phyloP scores from a whole-genome alignment of 1,139 yeast genomes.

The Torulaspora pretoriensis region DNA sequence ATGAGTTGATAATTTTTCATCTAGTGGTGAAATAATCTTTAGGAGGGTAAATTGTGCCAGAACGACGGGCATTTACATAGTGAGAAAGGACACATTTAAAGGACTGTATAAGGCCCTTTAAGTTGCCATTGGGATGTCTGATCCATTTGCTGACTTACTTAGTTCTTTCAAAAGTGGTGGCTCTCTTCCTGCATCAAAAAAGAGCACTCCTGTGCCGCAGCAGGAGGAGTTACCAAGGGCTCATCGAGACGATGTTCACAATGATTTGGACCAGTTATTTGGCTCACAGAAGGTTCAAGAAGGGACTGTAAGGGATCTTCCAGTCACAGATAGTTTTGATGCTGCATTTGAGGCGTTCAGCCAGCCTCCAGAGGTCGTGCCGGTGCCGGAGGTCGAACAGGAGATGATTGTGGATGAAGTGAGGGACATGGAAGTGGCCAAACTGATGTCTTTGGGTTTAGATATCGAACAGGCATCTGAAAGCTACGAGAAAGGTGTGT shows the following conservation, averaged over 20 bases:
- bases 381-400: conserved; percentile 4
- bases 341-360: conserved; percentile 17
- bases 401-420: conserved; percentile 30
- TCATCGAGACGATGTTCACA: conserved; percentile 7
- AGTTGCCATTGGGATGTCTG: conserved; percentile 21
- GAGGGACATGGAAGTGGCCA: conserved; percentile 35
- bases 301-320: background rate
- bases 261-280: conserved; percentile 23
- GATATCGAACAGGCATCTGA: conserved; percentile 23
- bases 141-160: conserved; percentile 46
- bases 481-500: conserved; percentile 27
- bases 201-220: background rate
- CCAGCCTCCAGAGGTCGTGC: conserved; percentile 1
- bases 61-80: background rate
- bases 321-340: conserved; percentile 12
- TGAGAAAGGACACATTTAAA: background rate
- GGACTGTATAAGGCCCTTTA: background rate
- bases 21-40: background rate
- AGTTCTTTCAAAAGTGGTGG: conserved; percentile 31
- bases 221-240: background rate
- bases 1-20: conserved; percentile 6
- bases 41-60: background rate
- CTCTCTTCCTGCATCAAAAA: background rate
- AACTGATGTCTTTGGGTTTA: conserved; percentile 32
- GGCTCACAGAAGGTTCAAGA: conserved; percentile 6